Evolutionary conservation across 306 rosid genomes (phyloP).

Genomic region (Lupinus albus): DNA sequence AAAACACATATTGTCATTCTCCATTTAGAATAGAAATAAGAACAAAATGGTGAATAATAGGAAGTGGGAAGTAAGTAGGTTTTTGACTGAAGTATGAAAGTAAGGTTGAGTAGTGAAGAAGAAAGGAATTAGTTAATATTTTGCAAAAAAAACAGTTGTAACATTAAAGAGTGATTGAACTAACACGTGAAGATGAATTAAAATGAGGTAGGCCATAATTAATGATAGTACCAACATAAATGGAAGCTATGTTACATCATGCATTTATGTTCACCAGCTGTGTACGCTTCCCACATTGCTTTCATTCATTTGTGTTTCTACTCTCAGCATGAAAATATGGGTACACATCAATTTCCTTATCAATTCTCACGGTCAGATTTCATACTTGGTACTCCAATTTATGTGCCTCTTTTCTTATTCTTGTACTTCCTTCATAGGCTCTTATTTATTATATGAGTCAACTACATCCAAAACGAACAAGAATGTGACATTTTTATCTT

Average conservation of each 20-base stretch:
- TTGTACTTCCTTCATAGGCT: neutral
- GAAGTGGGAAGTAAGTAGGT: too few relatives aligned
- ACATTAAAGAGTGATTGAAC: conserved; percentile 48
- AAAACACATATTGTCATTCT: too few relatives aligned
- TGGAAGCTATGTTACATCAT: conserved; percentile 35
- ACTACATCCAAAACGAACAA: too few relatives aligned
- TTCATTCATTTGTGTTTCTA: conserved; percentile 24
- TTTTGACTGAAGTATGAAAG: too few relatives aligned
- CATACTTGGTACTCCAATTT: neutral
- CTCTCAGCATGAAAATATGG: conserved; percentile 42
- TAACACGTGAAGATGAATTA: conserved; percentile 38
- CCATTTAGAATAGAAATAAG: too few relatives aligned
- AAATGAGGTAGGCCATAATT: conserved; percentile 35
- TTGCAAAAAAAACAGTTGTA: neutral
- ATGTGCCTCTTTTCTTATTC: neutral
- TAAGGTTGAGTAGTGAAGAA: too few relatives aligned
- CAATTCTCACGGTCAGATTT: conserved; percentile 4
- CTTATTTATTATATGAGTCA: too few relatives aligned
- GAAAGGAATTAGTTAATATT: too few relatives aligned
- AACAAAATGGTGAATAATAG: too few relatives aligned
- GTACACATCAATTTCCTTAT: conserved; percentile 15
- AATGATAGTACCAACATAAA: conserved; percentile 31
- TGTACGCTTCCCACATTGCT: conserved; percentile 24
- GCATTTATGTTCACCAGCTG: conserved; percentile 41
- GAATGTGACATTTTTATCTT: too few relatives aligned